A percentile compares a stretch with the other conserved stretches of the same genome.
Conservation (phyloP, 768 basidiomycete species). For the Mycena polygramma region DNA sequence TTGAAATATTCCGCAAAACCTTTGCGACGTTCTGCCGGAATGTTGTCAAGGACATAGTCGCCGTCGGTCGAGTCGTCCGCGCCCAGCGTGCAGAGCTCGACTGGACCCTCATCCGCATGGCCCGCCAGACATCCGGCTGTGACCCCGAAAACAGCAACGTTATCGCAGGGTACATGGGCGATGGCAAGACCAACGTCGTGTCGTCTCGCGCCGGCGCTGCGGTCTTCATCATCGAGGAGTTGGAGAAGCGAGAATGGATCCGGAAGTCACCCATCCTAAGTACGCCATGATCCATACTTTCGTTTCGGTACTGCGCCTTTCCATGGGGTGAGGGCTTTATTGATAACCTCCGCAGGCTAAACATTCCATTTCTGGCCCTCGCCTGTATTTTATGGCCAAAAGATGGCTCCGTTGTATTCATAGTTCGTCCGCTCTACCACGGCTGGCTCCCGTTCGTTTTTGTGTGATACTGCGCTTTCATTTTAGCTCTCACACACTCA, state of each 20-base stretch:
- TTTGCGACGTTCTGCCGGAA: constrained; percentile 29
- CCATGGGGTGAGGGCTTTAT: constrained; percentile 1
- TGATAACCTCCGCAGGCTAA: constrained; percentile 4
- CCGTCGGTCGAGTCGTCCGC: constrained; percentile 25
- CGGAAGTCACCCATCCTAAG: constrained; percentile 56
- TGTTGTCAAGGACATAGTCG: constrained; percentile 35
- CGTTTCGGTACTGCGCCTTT: constrained; percentile 2
- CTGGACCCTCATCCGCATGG: constrained; percentile 34
- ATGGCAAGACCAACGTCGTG: constrained; percentile 50
- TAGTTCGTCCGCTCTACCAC: not conserved
- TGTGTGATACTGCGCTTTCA: too few species aligned
- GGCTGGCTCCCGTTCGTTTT: not conserved
- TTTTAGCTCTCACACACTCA: too few species aligned
- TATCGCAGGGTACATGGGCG: constrained; percentile 64
- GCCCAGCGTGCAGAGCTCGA: constrained; percentile 26
- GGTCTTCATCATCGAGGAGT: constrained; percentile 68
- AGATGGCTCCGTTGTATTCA: not conserved
- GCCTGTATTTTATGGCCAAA: constrained; percentile 3
- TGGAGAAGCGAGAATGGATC: constrained; percentile 72
- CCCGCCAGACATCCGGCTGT: constrained; percentile 21
- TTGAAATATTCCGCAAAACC: constrained; percentile 42
- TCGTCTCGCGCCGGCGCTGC: constrained; percentile 73
- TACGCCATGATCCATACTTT: constrained; percentile 44
- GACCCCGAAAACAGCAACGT: constrained; percentile 71
- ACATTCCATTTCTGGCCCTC: not conserved